Percentiles rank a stretch among this genome's conserved stretches.
phyloP scores from a whole-genome alignment of 2,329 filamentous ascomycete genomes.

The Monilinia laxa region DNA sequence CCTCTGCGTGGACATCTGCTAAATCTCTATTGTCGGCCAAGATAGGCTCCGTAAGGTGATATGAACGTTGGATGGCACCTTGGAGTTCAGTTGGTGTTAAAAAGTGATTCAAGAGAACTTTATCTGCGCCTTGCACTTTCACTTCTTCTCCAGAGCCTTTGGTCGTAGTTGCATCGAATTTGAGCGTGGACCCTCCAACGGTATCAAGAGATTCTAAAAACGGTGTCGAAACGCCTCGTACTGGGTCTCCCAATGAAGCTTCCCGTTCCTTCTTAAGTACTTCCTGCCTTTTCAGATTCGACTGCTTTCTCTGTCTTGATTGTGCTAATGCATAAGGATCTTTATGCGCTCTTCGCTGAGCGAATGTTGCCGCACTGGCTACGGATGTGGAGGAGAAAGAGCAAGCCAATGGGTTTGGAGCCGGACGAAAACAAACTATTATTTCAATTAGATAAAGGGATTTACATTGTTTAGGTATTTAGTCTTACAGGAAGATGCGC shows the following conservation, averaged over 20 bases:
- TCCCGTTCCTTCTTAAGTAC: constrained; percentile 66
- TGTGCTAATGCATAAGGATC: constrained; percentile 84
- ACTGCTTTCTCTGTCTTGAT: constrained; percentile 77
- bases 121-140: constrained; percentile 47
- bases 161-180: constrained; percentile 32
- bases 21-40: constrained; percentile 35
- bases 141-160: constrained; percentile 47
- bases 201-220: constrained; percentile 81
- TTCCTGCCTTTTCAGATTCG: constrained; percentile 73
- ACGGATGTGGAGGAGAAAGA: constrained; percentile 60
- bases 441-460: constrained; percentile 22
- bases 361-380: constrained; percentile 57
- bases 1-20: constrained; percentile 40
- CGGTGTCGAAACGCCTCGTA: constrained; percentile 75
- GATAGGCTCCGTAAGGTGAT: constrained; percentile 63
- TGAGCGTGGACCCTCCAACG: constrained; percentile 42
- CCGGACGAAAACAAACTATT: constrained; percentile 61
- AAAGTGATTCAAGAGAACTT: constrained; percentile 71
- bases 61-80: constrained; percentile 64
- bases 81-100: constrained; percentile 67
- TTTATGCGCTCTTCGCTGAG: constrained; percentile 65
- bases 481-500: constrained; percentile 58
- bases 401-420: constrained; percentile 49
- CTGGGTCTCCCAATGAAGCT: constrained; percentile 68
- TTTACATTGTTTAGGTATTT: not conserved